Evolutionary conservation across 2,329 filamentous ascomycete genomes (phyloP), one percentile per base, ranked within the genome.

Genomic region (Thelonectria discophora): DNA sequence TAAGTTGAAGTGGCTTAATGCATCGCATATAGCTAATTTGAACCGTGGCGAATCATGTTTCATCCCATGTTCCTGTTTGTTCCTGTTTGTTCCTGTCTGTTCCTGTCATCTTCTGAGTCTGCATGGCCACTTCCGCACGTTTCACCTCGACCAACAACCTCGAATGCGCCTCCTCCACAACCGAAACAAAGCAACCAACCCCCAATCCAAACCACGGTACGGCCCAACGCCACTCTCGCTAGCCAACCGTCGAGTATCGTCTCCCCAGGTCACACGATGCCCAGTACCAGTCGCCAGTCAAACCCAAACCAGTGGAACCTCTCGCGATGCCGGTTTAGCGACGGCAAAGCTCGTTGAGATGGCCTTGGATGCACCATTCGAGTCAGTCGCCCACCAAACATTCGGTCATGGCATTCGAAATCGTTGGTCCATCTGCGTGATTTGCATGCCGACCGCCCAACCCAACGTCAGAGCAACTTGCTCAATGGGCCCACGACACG

Each of bases 241-340:
- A 32, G 24, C 18, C 15, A n/a, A 20, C 48, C 40, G 51, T 52
- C 34, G 34, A 51, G 9, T 47, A 8, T 30, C 37, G n/a, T 11
- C 17, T 32, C 20, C 10, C 11, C 20, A 15, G 15, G 60, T 61
- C 64, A 62, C 62, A 62, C 55, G 45, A 42, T 58, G 9, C 53
- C 54, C 24, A 42, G 63, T 65, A 62, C 49, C 63, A 47, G 43
- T 37, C 17, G 58, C 62, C 32, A 40, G 39, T 52, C 55, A 64
- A 69, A 71, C 65, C 65, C 67, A 70, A 68, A 59, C 71, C 55
- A 63, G 65, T 70, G 65, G 68, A 68, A 30, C 68, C 24, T 9
- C n/a, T 17, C 11, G 54, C 54, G 42, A 50, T 37, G 37, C 45
- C 27, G 24, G 34, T 18, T 47, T 49, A 37, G 45, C n/a, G 45